phyloP scores from a whole-genome alignment of 1,139 yeast species.

The Arxiozyma heterogenica region DNA sequence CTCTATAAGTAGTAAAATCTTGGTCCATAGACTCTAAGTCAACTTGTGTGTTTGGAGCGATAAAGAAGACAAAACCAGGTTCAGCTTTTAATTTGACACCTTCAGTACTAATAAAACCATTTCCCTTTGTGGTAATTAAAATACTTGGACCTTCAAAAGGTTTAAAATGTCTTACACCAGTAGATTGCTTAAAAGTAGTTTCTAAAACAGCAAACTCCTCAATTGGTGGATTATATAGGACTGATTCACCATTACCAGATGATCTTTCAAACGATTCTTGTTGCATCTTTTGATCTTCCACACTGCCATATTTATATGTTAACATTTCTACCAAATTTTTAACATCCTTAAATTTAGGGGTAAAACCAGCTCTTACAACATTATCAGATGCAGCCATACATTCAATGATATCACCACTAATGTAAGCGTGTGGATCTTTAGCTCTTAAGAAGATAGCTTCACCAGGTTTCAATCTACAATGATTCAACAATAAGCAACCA shows the following conservation, averaged over 20 bases:
- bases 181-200: conserved; percentile 44
- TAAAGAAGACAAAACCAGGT: conserved; percentile 73
- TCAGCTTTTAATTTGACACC: conserved; percentile 39
- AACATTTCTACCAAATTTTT: conserved; percentile 80
- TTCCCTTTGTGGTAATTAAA: conserved; percentile 72
- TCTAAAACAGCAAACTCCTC: conserved; percentile 90
- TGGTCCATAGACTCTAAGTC: conserved; percentile 46
- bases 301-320: conserved; percentile 82
- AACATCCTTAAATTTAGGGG: conserved; percentile 96
- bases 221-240: conserved; percentile 88
- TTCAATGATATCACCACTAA: conserved; percentile 92
- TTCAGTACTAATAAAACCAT: conserved; percentile 48
- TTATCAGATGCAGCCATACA: conserved; percentile 99
- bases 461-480: conserved; percentile 74
- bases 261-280: conserved; percentile 55
- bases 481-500: conserved; percentile 87
- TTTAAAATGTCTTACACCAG: conserved; percentile 42
- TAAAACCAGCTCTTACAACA: conserved; percentile 96
- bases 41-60: conserved; percentile 66
- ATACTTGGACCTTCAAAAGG: conserved; percentile 82
- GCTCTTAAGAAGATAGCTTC: conserved; percentile 96
- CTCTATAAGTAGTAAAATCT: conserved; percentile 72
- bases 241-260: conserved; percentile 55
- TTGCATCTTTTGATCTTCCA: conserved; percentile 86
- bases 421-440: conserved; percentile 96